Base-by-base conservation (phyloP, 208 protist species). In the Leishmania mexicana region DNA sequence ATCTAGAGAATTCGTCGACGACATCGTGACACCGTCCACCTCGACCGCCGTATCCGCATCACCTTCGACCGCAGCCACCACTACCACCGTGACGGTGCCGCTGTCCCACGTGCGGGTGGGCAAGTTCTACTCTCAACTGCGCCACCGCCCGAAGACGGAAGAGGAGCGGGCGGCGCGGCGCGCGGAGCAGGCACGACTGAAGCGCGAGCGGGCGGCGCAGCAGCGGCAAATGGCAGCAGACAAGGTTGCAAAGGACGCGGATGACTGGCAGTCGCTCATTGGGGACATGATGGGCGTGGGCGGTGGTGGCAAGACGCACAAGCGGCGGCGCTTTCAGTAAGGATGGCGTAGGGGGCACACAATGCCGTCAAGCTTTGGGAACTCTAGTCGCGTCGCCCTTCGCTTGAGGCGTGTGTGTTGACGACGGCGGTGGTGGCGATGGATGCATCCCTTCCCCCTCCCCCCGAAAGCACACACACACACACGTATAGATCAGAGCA, bases 221-320 rank as follows among this genome's bases (percentile, higher is more conserved):
- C 83, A 91, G 82, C 76, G 85, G 28, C 87, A 91, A 62, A 53
- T 81, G 38, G 84, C 84, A 19, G 89, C 87, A 17, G 85, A 85
- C 79, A 80, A 90, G 49, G 83, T 93, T 7, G 89, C 83, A 28
- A 87, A 93, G 75, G 91, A 93, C 64, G 90, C 90, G 31, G 89
- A 89, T 76, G 94, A 95, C 70, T 97, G 94, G 92, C 89, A 94
- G 68, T 38, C 86, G 53, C 73, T 94, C 75, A 88, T 95, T 77
- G 77, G 80, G 24, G 93, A 96, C 68, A 65, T 92, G 74, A 88
- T 93, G 84, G 89, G 88, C 76, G 17, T 79, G 4, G 79, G 73
- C 45, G 45, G 45, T 47, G 65, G 65, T 71, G 40, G 4, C 1
- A 71, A 71, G 38, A 53, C 24, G 7, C 75, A 78, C 58, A 82